Base-by-base conservation (phyloP, 2,329 filamentous ascomycete genomes). In the Trichocomaceae sp. region DNA sequence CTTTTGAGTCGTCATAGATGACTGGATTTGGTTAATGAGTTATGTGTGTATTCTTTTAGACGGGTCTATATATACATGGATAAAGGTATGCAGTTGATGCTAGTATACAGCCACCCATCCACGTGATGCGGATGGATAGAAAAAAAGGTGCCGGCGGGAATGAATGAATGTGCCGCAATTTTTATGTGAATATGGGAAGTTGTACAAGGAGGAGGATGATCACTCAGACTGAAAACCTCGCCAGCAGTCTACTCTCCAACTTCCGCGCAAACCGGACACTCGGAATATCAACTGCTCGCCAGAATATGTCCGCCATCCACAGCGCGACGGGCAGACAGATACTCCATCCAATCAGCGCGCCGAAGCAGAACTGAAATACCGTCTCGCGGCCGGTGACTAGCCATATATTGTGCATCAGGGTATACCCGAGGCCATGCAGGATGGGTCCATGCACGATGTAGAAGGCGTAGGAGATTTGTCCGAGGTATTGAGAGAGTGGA, bases 231-330 rank as follows among this genome's bases (percentile, higher is more conserved):
- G 44, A 33, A n/a, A 56, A 51, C 19, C 41, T 67, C 1, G 63
- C 60, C 29, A 66, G 59, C 26, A 69, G 55, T 37, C 62, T 63
- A 42, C 63, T 64, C 62, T 79, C 79, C 23, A 81, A 57, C 72
- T 77, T 79, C 44, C 74, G 69, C 2, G 78, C 75, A 60, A 82
- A 74, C 49, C 71, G 73, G 7, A 81, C 71, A 63, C 76, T 73
- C 1, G 75, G 76, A 3, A 71, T 66, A 64, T 85, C 83, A 5
- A 85, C 72, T 1, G 68, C 67, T 26, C 81, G 73, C 79, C 80
- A 83, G 61, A 83, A 84, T 3, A 85, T 55, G 64, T 85, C 82
- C 1, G 79, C 78, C 5, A 75, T 71, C 75, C 80, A 84, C 5
- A 84, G 70, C 0, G 78, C 66, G 26, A 74, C 53, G 6, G 68